phyloP scores from a whole-genome alignment of 2,329 filamentous ascomycete genomes.

The Ophiostoma ips region DNA sequence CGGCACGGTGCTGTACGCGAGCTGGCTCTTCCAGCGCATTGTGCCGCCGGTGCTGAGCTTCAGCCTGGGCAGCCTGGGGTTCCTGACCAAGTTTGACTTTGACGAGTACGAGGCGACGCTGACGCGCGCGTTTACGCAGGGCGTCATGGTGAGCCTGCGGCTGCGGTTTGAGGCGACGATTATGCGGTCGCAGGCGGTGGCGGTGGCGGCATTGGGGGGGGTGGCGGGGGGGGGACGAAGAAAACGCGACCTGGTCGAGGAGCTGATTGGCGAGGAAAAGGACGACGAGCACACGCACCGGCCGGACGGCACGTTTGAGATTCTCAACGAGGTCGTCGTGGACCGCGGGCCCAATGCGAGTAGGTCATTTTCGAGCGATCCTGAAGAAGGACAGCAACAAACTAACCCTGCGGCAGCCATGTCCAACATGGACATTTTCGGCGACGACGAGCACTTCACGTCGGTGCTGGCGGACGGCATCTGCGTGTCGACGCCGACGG shows the following conservation, averaged over 20 bases:
- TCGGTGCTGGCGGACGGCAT: slow-evolving; percentile 86
- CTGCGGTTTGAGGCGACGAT: slow-evolving; percentile 86
- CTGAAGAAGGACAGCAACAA: slow-evolving; percentile 25
- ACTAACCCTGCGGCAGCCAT: too few species aligned
- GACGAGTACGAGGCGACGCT: slow-evolving; percentile 57
- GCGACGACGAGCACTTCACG: slow-evolving; percentile 90
- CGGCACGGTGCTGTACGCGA: slow-evolving; percentile 91
- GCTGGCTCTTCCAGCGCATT: slow-evolving; percentile 91
- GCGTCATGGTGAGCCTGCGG: slow-evolving; percentile 76
- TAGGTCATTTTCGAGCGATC: not conserved
- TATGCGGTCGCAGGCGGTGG: slow-evolving; percentile 56
- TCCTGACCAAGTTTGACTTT: slow-evolving; percentile 94
- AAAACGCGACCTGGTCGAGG: slow-evolving; percentile 62
- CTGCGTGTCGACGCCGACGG: slow-evolving; percentile 87
- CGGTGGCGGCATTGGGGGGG: not conserved
- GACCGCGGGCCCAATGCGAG: slow-evolving; percentile 72
- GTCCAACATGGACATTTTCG: slow-evolving; percentile 84
- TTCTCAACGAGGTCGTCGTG: slow-evolving; percentile 92
- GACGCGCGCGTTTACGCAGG: slow-evolving; percentile 59
- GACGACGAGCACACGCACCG: slow-evolving; percentile 75
- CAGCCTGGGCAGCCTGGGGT: slow-evolving; percentile 76
- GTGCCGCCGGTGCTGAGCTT: slow-evolving; percentile 91
- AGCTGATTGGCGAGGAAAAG: slow-evolving; percentile 73
- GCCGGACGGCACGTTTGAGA: slow-evolving; percentile 74
- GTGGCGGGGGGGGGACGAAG: too few species aligned